Base-by-base conservation (phyloP, 2,329 filamentous ascomycete genomes). In the Fusarium bactridioides region DNA sequence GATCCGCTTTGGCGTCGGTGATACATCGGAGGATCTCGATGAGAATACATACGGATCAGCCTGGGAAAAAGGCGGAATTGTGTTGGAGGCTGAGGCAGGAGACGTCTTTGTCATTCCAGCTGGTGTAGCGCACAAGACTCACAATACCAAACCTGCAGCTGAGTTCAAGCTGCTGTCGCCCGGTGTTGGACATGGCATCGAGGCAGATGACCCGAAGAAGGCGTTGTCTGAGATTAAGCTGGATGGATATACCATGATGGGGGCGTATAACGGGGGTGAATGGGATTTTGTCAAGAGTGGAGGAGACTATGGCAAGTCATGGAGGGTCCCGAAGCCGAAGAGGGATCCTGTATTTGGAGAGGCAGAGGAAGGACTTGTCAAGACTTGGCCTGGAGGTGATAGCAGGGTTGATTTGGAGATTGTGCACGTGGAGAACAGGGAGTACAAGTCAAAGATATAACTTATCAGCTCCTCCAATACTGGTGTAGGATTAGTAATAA, bases 71-170 rank as follows among this genome's bases (percentile, higher is more conserved):
- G 86, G 85, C 0, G 88, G 86, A 0, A 61, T 90, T 1, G 82
- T 86, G 51, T 58, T 90, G 1, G 65, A 83, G 7, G 88, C 86
- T 0, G 69, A 80, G 2, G 79, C 84, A 0, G 89, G 89, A 3
- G 89, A 91, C 71, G 87, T 90, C 0, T 90, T 91, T 67, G 79
- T 90, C 21, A 81, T 90, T 6, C 89, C 89, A 0, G 86, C 87
- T 0, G 88, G 88, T 0, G 82, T 87, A 3, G 83, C 86, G 15
- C 88, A 90, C 73, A 89, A 89, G 78, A 88, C 86, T 1, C 84
- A 83, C 68, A 72, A 85, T 37, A 80, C 86, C 0, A 74, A 58
- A 13, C 85, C 86, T 0, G 70, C 72, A 13, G 79, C 77, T 0
- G 75, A 68, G 8, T 74, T 79, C 47, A 61, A 70, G 47, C 54